These are phyloP conservation scores for Pistacia integerrima DNA, from an alignment of 345 rosid species.

Conservation along the genomic window DNA sequence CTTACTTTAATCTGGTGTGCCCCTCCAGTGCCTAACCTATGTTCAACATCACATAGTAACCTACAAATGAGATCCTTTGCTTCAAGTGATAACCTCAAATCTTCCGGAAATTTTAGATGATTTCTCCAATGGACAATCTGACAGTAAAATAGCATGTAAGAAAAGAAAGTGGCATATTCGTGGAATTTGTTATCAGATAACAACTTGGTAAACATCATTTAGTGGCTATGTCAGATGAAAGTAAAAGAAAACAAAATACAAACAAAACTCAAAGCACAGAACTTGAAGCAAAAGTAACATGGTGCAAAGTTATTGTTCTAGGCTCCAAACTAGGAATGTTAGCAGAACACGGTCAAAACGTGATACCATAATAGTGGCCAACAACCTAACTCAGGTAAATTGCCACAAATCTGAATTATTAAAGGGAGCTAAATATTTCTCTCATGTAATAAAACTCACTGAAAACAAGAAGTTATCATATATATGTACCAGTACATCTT, in stretches of 20 bases:
- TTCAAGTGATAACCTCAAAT: constrained; percentile 60
- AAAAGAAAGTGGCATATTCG: neutral
- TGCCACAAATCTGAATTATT: constrained; percentile 6
- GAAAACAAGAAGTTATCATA: neutral
- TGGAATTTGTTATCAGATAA: neutral
- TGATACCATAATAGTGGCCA: neutral
- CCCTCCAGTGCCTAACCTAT: constrained; percentile 88
- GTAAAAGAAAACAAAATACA: neutral
- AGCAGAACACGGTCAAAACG: constrained; percentile 1
- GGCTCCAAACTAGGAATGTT: constrained; percentile 5
- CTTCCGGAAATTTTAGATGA: constrained; percentile 87
- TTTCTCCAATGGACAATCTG: constrained; percentile 96
- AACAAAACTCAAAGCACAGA: neutral
- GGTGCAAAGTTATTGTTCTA: constrained; percentile 1
- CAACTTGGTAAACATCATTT: neutral
- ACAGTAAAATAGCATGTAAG: constrained; percentile 19
- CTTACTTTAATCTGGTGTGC: constrained; percentile 86
- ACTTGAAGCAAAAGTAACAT: constrained; percentile 6
- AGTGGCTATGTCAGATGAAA: neutral
- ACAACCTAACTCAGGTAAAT: constrained; percentile 2
- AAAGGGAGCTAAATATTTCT: neutral
- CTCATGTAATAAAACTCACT: neutral
- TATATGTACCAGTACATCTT: neutral
- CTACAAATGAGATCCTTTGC: constrained; percentile 90
- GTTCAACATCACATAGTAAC: constrained; percentile 86